Evolutionary conservation across 805 yeast genomes (phyloP).

Genomic region (Yamadazyma kitorensis): DNA sequence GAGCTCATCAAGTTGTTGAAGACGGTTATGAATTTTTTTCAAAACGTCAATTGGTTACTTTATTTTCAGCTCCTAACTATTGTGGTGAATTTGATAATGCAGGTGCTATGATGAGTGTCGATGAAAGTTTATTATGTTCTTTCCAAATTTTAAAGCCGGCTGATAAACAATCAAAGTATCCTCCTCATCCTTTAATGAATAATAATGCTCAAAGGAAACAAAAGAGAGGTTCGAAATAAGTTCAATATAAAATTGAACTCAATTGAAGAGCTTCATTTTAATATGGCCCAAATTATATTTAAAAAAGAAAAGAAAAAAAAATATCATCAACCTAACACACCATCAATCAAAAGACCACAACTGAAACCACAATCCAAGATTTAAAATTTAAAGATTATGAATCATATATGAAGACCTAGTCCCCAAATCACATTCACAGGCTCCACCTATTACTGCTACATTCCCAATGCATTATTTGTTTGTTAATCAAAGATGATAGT

Average conservation of each 20-base stretch:
- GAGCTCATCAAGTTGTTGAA: constrained; percentile 99
- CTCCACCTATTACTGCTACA: no score
- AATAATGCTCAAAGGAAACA: constrained; percentile 55
- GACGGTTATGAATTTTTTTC: constrained; percentile 98
- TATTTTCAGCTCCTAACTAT: constrained; percentile 95
- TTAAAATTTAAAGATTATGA: no score
- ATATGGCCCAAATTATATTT: no score
- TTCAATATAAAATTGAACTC: not conserved
- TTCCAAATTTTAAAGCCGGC: constrained; percentile 98
- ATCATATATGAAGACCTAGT: not conserved
- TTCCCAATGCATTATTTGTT: no score
- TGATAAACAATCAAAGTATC: constrained; percentile 81
- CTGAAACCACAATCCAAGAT: not conserved
- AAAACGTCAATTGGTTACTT: constrained; percentile 92
- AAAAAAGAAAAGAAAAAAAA: not conserved
- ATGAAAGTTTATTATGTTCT: constrained; percentile 92
- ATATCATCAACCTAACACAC: no score
- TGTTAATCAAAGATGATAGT: no score
- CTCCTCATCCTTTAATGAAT: constrained; percentile 32
- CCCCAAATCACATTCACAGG: not conserved
- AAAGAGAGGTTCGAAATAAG: constrained; percentile 48
- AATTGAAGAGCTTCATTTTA: no score
- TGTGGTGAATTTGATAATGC: constrained; percentile 99
- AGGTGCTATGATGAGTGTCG: constrained; percentile 99
- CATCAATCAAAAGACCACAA: no score